These are phyloP conservation scores for Peziza echinospora DNA, from an alignment of 495 filamentous ascomycete genomes.

Conservation along the genomic window DNA sequence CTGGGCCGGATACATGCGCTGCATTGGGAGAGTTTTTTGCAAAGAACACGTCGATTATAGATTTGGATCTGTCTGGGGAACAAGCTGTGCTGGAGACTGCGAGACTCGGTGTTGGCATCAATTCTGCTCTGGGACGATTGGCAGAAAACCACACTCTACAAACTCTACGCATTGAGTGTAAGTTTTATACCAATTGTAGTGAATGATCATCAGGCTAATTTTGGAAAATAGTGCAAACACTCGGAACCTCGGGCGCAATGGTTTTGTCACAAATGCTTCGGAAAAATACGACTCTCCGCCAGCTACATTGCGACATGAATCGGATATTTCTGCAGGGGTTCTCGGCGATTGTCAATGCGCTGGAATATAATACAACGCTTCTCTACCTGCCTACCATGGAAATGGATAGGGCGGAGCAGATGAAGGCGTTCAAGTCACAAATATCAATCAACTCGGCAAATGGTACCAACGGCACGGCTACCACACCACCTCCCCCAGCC, in stretches of 20 bases:
- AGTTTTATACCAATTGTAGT: constrained; percentile 13
- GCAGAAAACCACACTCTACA: constrained; percentile 53
- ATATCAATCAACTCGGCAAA: constrained; percentile 2
- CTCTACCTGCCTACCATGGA: constrained; percentile 46
- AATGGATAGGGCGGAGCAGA: constrained; percentile 35
- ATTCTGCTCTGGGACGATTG: constrained; percentile 52
- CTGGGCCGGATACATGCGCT: constrained; percentile 48
- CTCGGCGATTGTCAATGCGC: constrained; percentile 50
- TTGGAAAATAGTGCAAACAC: constrained; percentile 14
- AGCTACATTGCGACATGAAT: constrained; percentile 59
- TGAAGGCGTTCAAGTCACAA: constrained; percentile 34
- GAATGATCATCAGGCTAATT: constrained; percentile 3
- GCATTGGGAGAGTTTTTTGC: constrained; percentile 56
- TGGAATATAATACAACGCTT: constrained; percentile 44
- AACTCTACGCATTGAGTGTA: constrained; percentile 52
- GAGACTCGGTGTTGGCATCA: constrained; percentile 62
- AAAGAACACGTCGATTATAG: constrained; percentile 51
- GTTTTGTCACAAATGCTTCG: constrained; percentile 58
- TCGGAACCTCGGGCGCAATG: constrained; percentile 35
- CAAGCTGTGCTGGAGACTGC: constrained; percentile 71
- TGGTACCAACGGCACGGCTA: not conserved
- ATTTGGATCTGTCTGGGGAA: constrained; percentile 74
- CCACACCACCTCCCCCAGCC: not conserved
- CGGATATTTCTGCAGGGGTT: constrained; percentile 59
- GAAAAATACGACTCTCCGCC: constrained; percentile 38